Evolutionary conservation across 768 basidiomycete genomes (phyloP).

Genomic region (Chalciporus chontae): DNA sequence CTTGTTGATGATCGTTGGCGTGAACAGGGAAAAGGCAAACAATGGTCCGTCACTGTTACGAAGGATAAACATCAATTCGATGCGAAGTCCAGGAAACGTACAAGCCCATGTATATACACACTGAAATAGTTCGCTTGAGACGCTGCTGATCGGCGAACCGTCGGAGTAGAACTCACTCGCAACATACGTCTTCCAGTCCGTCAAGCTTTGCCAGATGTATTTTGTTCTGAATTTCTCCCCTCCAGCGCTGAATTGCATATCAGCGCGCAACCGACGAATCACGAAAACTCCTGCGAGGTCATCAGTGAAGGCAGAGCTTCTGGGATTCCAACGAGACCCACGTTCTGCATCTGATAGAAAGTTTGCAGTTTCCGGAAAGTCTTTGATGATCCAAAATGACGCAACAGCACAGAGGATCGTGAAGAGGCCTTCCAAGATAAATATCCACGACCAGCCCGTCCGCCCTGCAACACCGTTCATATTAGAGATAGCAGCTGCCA

Average conservation of each 20-base stretch:
- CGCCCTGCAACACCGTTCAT: conserved; percentile 67
- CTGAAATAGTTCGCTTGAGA: conserved; percentile 28
- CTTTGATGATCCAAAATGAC: conserved; percentile 73
- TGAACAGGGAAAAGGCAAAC: conserved; percentile 53
- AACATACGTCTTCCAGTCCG: conserved; percentile 73
- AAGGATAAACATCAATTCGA: conserved; percentile 2
- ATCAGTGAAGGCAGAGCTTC: background rate
- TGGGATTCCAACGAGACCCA: conserved; percentile 18
- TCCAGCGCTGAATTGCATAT: conserved; percentile 63
- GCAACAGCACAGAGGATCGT: conserved; percentile 56
- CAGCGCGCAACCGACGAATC: conserved; percentile 59
- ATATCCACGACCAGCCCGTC: conserved; percentile 69
- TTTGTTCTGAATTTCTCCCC: conserved; percentile 51
- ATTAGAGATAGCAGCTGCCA: conserved; percentile 64
- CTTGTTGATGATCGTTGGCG: conserved; percentile 46
- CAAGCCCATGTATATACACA: conserved; percentile 73
- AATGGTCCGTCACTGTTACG: conserved; percentile 43
- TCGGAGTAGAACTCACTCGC: conserved; percentile 48
- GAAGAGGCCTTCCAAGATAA: conserved; percentile 69
- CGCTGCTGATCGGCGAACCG: conserved; percentile 1
- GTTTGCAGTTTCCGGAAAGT: conserved; percentile 73
- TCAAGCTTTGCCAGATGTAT: conserved; percentile 58
- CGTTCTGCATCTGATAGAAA: conserved; percentile 67
- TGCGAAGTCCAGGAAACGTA: conserved; percentile 28
- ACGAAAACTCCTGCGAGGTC: conserved; percentile 50